A percentile compares a stretch with the other conserved stretches of the same genome.
These are phyloP conservation scores for Phytomonas serpens DNA, from an alignment of 208 protist species.

Conservation along the genomic window DNA sequence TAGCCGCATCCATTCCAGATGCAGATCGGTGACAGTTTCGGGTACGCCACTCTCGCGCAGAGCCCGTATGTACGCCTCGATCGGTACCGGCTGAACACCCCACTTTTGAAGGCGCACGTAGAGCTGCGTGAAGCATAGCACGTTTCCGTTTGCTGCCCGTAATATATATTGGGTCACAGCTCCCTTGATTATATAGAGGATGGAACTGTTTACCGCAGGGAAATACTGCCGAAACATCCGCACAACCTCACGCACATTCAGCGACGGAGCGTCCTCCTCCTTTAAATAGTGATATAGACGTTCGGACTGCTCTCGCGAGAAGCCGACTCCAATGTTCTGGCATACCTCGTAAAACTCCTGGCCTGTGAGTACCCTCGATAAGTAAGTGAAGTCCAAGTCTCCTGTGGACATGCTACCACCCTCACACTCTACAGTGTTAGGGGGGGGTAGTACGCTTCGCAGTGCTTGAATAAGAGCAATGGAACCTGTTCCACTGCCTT, in stretches of 20 bases:
- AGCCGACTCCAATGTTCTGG: slow-evolving; percentile 25
- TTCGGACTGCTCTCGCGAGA: slow-evolving; percentile 30
- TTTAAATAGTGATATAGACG: slow-evolving; percentile 56
- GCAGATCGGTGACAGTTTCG: slow-evolving; percentile 35
- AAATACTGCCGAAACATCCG: slow-evolving; percentile 56
- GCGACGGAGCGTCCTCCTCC: slow-evolving; percentile 17
- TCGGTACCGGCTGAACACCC: slow-evolving; percentile 30
- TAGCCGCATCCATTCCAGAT: slow-evolving; percentile 74
- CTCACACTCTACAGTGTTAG: neutral
- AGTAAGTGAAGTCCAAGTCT: slow-evolving; percentile 18
- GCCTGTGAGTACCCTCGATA: slow-evolving; percentile 17
- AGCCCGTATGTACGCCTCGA: slow-evolving; percentile 35
- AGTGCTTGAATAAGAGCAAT: neutral
- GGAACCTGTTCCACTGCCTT: neutral
- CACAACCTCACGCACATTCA: slow-evolving; percentile 24
- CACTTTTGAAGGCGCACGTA: slow-evolving; percentile 32
- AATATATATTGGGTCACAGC: slow-evolving; percentile 22
- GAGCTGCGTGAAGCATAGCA: slow-evolving; percentile 37
- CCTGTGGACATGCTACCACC: neutral
- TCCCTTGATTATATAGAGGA: slow-evolving; percentile 30
- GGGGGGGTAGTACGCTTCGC: neutral
- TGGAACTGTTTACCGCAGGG: slow-evolving; percentile 40
- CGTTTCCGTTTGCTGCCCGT: slow-evolving; percentile 16
- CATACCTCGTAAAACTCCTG: slow-evolving; percentile 54
- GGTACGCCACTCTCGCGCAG: slow-evolving; percentile 36